These are phyloP conservation scores for Hyaloscypha bicolor DNA, from an alignment of 495 filamentous ascomycete genomes.

Conservation along the genomic window DNA sequence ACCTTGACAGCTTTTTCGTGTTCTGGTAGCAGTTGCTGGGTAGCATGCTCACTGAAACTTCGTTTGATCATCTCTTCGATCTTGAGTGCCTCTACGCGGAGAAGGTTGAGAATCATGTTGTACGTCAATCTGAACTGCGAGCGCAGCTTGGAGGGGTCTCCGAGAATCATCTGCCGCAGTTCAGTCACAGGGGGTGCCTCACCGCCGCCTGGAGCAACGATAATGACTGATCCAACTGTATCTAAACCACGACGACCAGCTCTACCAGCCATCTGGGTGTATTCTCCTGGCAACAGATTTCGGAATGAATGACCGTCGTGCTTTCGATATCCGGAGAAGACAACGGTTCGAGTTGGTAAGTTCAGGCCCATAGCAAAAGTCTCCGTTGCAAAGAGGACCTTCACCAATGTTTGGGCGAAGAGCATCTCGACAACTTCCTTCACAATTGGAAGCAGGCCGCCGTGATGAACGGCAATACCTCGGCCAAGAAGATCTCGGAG, in stretches of 20 bases:
- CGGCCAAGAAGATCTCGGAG: constrained; percentile 82
- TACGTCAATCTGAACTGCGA: constrained; percentile 98
- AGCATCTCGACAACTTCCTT: constrained; percentile 98
- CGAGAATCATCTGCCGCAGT: constrained; percentile 90
- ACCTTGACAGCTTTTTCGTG: constrained; percentile 92
- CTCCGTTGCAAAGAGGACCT: constrained; percentile 95
- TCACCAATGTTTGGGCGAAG: constrained; percentile 92
- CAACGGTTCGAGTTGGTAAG: constrained; percentile 91
- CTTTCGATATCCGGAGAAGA: constrained; percentile 96
- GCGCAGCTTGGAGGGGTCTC: constrained; percentile 90
- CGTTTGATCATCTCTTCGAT: constrained; percentile 99
- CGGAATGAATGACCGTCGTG: constrained; percentile 91
- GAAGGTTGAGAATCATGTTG: constrained; percentile 97
- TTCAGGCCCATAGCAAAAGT: constrained; percentile 99
- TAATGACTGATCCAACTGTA: constrained; percentile 88
- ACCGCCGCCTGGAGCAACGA: constrained; percentile 78
- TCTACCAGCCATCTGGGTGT: constrained; percentile 97
- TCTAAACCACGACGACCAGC: constrained; percentile 93
- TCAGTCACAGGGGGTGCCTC: constrained; percentile 86
- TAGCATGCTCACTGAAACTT: constrained; percentile 98
- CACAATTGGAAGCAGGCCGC: constrained; percentile 91
- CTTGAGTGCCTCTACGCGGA: constrained; percentile 94
- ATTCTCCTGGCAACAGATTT: constrained; percentile 91
- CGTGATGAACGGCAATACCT: constrained; percentile 95
- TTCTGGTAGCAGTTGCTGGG: constrained; percentile 90